Base-by-base conservation (phyloP, 495 filamentous ascomycete species). In the Poronia punctata region DNA sequence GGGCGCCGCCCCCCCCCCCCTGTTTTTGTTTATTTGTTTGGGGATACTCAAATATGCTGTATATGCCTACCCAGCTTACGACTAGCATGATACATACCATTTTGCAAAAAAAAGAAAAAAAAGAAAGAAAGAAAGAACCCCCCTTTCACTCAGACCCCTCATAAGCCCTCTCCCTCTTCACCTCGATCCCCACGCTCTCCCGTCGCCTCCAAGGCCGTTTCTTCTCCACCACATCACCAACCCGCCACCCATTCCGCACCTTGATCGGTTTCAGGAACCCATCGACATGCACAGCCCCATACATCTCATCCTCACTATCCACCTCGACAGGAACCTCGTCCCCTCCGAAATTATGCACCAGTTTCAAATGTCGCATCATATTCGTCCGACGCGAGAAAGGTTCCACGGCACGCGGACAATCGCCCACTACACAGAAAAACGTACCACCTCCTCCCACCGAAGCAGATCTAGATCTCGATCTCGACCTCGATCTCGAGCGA, bases 251-350 rank as follows among this genome's bases (percentile, higher is more conserved):
- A 4, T 24, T 48, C 16, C 55, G 44, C 7, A 56, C 37, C 43
- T 52, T 56, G 30, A 75, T 65, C 12, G 62, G 59, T 46, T 52
- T 34, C 45, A 77, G 28, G 40, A 73, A 78, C 21, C 72, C 57
- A 45, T 78, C 74, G 16, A 68, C 56, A 33, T 78, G 75, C 8
- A 76, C 65, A 1, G 61, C 70, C 1, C 71, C 74, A 12, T 63
- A 50, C 66, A 75, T 72, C 52, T 77, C 71, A 15, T 74, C 64
- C 36, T 60, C 57, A 43, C 61, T 67, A 10, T 67, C 62, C 18
- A 59, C 45, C 6, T 64, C 59, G 5, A 10, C 17, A 24, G 20
- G 20, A 21, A 38, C 4, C 56, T 50, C 20, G 35, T 47, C 23
- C 28, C 36, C 8, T 51, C 35, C 22, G 38, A 32, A 46, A 2